Conservation (phyloP, 2,329 filamentous ascomycete genomes). For the Huntiella moniliformis region DNA sequence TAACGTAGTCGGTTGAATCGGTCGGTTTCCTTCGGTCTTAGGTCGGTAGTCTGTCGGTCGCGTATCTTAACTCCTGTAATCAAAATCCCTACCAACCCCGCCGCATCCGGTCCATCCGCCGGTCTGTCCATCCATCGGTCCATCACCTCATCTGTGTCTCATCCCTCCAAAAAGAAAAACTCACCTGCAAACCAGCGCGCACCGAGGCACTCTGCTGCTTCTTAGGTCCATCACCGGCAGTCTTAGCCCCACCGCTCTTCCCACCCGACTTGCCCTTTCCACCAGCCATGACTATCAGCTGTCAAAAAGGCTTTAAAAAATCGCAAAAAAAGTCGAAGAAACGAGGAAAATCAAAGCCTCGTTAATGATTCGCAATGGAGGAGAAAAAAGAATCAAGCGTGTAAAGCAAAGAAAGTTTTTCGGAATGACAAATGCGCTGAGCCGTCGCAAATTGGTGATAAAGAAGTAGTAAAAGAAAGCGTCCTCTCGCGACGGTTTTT, state of each 20-base stretch:
- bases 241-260: constrained; percentile 71
- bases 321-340: neutral
- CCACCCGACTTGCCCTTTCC: constrained; percentile 91
- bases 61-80: too few relatives aligned
- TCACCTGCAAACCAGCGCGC: constrained; percentile 87
- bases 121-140: neutral
- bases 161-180: constrained; percentile 20
- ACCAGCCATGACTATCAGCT: constrained; percentile 41
- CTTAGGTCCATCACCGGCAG: constrained; percentile 44
- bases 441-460: neutral
- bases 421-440: neutral
- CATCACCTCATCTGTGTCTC: neutral
- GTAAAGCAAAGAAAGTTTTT: neutral
- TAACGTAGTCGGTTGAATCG: too few relatives aligned
- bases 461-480: constrained; percentile 5
- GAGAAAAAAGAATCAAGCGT: constrained; percentile 1
- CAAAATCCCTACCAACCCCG: too few relatives aligned
- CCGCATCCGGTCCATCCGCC: too few relatives aligned
- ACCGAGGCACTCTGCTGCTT: constrained; percentile 93
- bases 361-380: neutral
- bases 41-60: too few relatives aligned
- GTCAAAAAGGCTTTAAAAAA: neutral
- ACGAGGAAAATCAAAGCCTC: constrained; percentile 3
- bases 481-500: too few relatives aligned
- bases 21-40: too few relatives aligned